Evolutionary conservation across 305 asterid species (phyloP).

Genomic region (Lippia alba): DNA sequence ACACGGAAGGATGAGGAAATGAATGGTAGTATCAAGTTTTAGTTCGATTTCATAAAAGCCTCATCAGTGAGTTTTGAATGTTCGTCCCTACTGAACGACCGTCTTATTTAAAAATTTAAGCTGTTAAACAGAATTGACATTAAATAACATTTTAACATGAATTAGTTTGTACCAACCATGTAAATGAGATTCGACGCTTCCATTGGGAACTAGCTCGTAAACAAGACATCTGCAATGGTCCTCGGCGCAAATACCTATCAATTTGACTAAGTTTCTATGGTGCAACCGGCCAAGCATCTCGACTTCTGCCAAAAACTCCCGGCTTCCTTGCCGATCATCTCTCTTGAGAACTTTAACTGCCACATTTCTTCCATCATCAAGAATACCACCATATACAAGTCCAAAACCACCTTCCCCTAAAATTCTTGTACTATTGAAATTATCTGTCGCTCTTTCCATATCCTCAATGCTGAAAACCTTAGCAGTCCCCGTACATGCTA

Average conservation of each 20-base stretch:
- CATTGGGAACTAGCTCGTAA: slow-evolving; percentile 91
- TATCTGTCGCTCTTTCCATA: slow-evolving; percentile 70
- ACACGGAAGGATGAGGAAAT: neutral
- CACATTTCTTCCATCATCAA: slow-evolving; percentile 77
- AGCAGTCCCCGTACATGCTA: slow-evolving; percentile 75
- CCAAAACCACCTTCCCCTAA: slow-evolving; percentile 99
- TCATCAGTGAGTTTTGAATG: too few relatives aligned
- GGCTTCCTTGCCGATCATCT: slow-evolving; percentile 83
- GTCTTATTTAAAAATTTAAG: neutral
- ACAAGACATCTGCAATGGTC: slow-evolving; percentile 70
- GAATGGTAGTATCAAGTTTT: too few relatives aligned
- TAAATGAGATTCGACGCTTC: slow-evolving; percentile 91
- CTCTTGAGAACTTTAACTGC: slow-evolving; percentile 89
- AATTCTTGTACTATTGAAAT: slow-evolving; percentile 55
- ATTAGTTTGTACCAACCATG: slow-evolving; percentile 59
- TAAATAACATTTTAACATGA: neutral
- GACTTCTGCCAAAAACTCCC: slow-evolving; percentile 96
- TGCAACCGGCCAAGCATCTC: slow-evolving; percentile 96
- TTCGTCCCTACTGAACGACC: neutral
- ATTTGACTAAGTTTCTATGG: slow-evolving; percentile 83
- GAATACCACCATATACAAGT: slow-evolving; percentile 80
- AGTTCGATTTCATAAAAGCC: too few relatives aligned
- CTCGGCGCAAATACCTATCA: slow-evolving; percentile 88
- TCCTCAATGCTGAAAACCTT: slow-evolving; percentile 65
- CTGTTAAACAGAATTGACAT: neutral